Base-by-base conservation (phyloP, 331 rosid species). In the Prunus yedoensis region DNA sequence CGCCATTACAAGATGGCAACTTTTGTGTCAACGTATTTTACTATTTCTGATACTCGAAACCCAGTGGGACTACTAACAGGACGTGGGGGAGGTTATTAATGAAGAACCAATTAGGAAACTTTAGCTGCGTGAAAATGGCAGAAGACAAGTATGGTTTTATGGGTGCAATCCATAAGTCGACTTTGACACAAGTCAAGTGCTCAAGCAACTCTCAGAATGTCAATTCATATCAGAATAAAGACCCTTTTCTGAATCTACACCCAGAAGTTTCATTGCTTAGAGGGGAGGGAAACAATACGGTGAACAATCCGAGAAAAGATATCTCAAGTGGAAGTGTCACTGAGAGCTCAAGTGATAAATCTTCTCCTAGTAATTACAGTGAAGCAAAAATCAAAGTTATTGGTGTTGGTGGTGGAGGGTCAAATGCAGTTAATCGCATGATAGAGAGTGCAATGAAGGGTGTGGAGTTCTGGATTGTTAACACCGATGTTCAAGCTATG, bases 341-440 rank as follows among this genome's bases (percentile, higher is more conserved):
- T 2, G 97, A 92, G 78, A 88, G 81, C 58, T 84, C 85, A 18
- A 94, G 77, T 53, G 91, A 79, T 23, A 28, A 52, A 15, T 51
- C 86, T 21, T 32, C 50, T 77, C 84, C 87, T 2, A 85, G 85
- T 83, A 89, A 83, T 75, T 82, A 89, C 77, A 86, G 85, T 76
- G 94, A 87, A 70, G 99, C 99, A 0, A 92, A 88, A 84, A 94
- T 94, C 74, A 94, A 92, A 78, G 99, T 94, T 66, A 87, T 94
- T 80, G 99, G 99, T 47, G 92, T 94, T 10, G 99, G 99, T 53
- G 99, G 99, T 75, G 99, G 99, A 28, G 99, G 99, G 52, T 94
- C 99, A 18, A 94, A 94, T 76, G 99, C 99, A 3, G 97, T 94
- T 59, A 94, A 94, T 71, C 99, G 99, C 57, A 94, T 94, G 99